phyloP scores from a whole-genome alignment of 495 filamentous ascomycete species.

The Penicillium parvum region DNA sequence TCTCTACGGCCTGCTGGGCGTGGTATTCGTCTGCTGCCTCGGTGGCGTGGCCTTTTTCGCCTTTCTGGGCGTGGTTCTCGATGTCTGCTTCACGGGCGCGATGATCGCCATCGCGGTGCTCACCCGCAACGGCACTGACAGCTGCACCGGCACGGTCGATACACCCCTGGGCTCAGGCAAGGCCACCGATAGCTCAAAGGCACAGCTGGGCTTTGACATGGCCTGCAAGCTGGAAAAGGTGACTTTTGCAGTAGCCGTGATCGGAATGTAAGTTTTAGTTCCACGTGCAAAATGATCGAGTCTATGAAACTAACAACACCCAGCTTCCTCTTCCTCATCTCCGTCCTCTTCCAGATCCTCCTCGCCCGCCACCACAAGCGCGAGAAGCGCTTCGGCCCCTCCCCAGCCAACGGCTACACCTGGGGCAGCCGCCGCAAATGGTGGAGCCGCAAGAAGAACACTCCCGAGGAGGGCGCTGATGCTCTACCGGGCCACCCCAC shows the following conservation, averaged over 20 bases:
- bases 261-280: constrained; percentile 76
- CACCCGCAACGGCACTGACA: constrained; percentile 58
- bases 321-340: constrained; percentile 65
- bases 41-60: constrained; percentile 74
- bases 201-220: constrained; percentile 40
- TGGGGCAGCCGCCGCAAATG: constrained; percentile 53
- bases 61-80: constrained; percentile 66
- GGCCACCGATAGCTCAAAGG: constrained; percentile 36
- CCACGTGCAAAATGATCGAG: too few relatives aligned
- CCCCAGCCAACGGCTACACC: constrained; percentile 74
- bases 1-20: constrained; percentile 66
- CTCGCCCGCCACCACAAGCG: constrained; percentile 67
- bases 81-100: constrained; percentile 73
- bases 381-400: constrained; percentile 75
- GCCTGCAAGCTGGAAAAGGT: constrained; percentile 70
- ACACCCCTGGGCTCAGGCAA: constrained; percentile 64
- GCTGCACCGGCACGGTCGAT: constrained; percentile 57
- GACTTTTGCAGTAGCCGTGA: constrained; percentile 70
- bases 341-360: constrained; percentile 57
- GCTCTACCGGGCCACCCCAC: constrained; percentile 35
- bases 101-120: constrained; percentile 76
- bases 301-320: constrained; percentile 1
- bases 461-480: constrained; percentile 31
- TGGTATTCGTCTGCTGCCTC: constrained; percentile 71
- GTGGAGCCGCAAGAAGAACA: constrained; percentile 48